A percentile compares a stretch with the other conserved stretches of the same genome.
Evolutionary conservation across 1,284 basidiomycete genomes (phyloP).

Genomic region (Irpex sp.): DNA sequence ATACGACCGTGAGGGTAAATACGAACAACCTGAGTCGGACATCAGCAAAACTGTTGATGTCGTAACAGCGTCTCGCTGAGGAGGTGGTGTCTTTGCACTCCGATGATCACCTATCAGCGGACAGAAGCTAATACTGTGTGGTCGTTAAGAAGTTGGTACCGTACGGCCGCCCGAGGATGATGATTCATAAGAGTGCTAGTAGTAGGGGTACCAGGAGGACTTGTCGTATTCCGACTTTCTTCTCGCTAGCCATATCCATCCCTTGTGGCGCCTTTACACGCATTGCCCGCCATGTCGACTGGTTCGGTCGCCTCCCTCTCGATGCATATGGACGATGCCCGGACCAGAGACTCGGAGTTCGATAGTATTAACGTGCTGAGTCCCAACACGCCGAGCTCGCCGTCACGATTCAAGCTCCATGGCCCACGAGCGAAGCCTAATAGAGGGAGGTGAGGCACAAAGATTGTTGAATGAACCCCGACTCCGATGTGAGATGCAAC

Average conservation of each 20-base stretch:
- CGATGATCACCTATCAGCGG: neutral
- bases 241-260: too few relatives aligned
- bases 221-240: too few relatives aligned
- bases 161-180: neutral
- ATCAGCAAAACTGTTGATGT: neutral
- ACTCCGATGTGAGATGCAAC: neutral
- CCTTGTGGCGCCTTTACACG: too few relatives aligned
- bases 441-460: neutral
- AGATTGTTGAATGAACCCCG: too few relatives aligned
- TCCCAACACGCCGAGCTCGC: neutral
- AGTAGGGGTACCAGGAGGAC: too few relatives aligned
- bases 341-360: neutral
- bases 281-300: too few relatives aligned
- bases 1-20: neutral
- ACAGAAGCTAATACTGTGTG: neutral
- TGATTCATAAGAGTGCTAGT: neutral
- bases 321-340: neutral
- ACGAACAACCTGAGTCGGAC: neutral
- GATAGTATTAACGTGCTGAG: neutral
- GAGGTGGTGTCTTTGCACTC: neutral
- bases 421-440: neutral
- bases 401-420: neutral
- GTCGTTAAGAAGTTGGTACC: neutral
- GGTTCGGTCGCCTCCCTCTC: neutral
- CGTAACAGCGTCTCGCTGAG: neutral